These are phyloP conservation scores for Backusella tarrabulga DNA, from an alignment of 192 early-diverging fungal species.

Conservation along the genomic window DNA sequence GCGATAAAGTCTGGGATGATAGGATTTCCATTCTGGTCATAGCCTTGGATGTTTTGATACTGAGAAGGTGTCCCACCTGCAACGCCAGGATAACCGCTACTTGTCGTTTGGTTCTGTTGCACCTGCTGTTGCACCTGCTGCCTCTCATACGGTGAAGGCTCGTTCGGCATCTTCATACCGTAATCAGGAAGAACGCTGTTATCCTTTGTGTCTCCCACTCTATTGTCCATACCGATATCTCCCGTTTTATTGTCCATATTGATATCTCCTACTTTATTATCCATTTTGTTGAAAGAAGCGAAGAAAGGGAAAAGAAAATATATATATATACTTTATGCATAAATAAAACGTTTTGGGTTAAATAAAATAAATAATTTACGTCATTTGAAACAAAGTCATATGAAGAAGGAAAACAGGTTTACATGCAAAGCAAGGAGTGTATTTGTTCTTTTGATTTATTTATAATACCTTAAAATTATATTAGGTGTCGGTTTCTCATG, in stretches of 20 bases:
- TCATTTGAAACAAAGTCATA: not conserved
- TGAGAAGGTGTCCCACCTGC: not conserved
- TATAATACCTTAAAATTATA: too few species aligned
- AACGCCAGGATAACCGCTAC: slow-evolving; percentile 11
- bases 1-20: slow-evolving; percentile 20
- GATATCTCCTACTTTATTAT: not conserved
- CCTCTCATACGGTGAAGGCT: not conserved
- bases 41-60: not conserved
- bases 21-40: slow-evolving; percentile 12
- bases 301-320: not conserved
- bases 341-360: not conserved
- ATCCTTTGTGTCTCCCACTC: not conserved
- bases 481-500: too few species aligned
- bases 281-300: not conserved
- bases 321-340: not conserved
- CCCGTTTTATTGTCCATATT: not conserved
- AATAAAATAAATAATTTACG: not conserved
- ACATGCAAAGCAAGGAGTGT: too few species aligned
- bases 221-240: not conserved
- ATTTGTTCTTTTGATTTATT: too few species aligned
- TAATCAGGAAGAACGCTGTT: not conserved
- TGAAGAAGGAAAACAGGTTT: not conserved
- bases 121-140: not conserved
- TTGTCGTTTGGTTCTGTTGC: not conserved
- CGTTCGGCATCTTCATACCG: not conserved